phyloP scores from a whole-genome alignment of 148 eudicot species.

The Polygonum maritimum region DNA sequence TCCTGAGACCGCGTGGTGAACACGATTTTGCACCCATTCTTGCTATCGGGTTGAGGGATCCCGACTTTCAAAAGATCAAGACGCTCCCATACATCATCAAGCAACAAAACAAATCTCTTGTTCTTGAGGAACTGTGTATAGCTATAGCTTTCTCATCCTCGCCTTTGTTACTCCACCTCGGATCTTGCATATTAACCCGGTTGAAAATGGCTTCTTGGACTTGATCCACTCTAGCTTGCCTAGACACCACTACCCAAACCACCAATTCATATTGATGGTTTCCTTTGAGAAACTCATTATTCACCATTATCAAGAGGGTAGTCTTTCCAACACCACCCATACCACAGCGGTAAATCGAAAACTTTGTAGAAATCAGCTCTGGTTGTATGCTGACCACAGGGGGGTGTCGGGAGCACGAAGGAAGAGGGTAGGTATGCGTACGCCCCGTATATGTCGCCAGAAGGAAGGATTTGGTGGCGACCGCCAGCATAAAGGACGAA shows the following conservation, averaged over 20 bases:
- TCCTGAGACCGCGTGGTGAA: constrained; percentile 35
- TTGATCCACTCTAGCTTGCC: constrained; percentile 23
- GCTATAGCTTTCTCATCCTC: constrained; percentile 18
- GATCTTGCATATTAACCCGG: neutral
- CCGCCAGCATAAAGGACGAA: too few relatives aligned
- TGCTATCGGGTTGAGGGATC: constrained; percentile 26
- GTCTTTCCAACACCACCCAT: constrained; percentile 51
- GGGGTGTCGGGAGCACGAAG: too few relatives aligned
- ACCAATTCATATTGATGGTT: constrained; percentile 29
- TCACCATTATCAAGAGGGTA: constrained; percentile 31
- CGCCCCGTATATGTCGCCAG: too few relatives aligned
- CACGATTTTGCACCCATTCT: constrained; percentile 30
- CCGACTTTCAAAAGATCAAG: constrained; percentile 34
- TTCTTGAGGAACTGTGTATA: constrained; percentile 26
- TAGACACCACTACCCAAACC: constrained; percentile 35
- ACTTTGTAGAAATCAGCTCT: too few relatives aligned
- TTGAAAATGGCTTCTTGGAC: constrained; percentile 25
- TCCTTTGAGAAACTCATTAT: constrained; percentile 21
- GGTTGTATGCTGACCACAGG: too few relatives aligned
- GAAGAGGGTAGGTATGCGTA: too few relatives aligned
- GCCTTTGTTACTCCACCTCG: constrained; percentile 21
- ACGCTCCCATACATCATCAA: constrained; percentile 44
- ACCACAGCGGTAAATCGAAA: too few relatives aligned
- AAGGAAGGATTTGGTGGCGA: too few relatives aligned
- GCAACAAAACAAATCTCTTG: constrained; percentile 31